Evolutionary conservation across 2,329 filamentous ascomycete species (phyloP), one percentile per base, ranked within the genome.

Genomic region (Knufia fluminis): DNA sequence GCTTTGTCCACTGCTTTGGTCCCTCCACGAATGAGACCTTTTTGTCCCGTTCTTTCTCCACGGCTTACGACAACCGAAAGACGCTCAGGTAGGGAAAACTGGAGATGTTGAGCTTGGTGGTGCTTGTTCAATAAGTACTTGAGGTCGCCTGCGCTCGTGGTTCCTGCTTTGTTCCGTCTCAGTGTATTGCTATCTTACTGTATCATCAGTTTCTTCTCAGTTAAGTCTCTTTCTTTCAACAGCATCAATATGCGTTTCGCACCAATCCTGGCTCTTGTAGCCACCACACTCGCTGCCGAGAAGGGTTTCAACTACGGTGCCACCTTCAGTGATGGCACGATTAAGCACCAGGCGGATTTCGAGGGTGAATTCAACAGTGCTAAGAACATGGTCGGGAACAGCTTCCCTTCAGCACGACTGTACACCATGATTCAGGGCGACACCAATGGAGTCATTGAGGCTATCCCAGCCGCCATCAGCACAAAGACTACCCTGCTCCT

Each of bases 381-480:
- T 31, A 68, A 69, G 59, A 64, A 62, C 47, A 63, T 74, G 1
- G 61, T 64, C 1, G 53, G 61, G 7, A 64, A 59, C 41, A 22
- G 24, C 24, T 75, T 74, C 63, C 69, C 66, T 43, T 71, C 70
- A 49, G 72, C 70, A 45, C 68, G 72, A 50, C 63, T 75, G 23
- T 75, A 86, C 73, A 85, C 83, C 63, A 81, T 78, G 71, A 78
- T 82, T 62, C 76, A 79, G 65, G 75, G 74, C 61, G 65, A 63
- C 71, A 67, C 76, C 55, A 82, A 76, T 67, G 74, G 74, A 24
- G 75, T 80, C 59, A 88, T 85, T 61, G 72, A 76, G 35, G 86
- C 84, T 56, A 87, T 95, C 54, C 84, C 83, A 36, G 89, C 89
- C 38, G 89, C 88, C 60, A 88, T 94, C 67, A 77, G 76, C 58